A percentile compares a stretch with the other conserved stretches of the same genome.
Evolutionary conservation across 345 rosid species (phyloP).

Genomic region (Boechera retrofracta): DNA sequence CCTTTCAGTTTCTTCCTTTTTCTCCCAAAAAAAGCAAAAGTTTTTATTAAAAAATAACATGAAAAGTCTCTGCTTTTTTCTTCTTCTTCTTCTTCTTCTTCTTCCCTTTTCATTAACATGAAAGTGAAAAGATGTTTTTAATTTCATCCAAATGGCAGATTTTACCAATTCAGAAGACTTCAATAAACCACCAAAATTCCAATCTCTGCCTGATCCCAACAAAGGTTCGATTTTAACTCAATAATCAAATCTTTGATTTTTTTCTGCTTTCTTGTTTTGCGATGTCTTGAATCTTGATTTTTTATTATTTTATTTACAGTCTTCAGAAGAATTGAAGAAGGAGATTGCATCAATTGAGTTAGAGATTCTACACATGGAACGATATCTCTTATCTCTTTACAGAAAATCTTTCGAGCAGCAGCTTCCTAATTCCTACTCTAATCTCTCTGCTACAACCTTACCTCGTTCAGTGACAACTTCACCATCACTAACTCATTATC

Average conservation of each 20-base stretch:
- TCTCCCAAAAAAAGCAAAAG: slow-evolving; percentile 7
- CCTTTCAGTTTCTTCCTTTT: not conserved
- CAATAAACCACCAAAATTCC: slow-evolving; percentile 44
- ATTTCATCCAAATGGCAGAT: slow-evolving; percentile 43
- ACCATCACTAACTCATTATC: slow-evolving; percentile 41
- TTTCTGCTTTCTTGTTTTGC: not conserved
- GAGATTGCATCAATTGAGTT: slow-evolving; percentile 73
- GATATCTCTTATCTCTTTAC: slow-evolving; percentile 71
- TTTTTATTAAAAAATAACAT: not conserved
- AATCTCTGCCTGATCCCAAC: slow-evolving; percentile 27
- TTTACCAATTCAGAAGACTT: slow-evolving; percentile 50
- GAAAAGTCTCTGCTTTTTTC: slow-evolving; percentile 16
- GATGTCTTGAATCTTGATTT: not conserved
- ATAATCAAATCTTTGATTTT: slow-evolving; percentile 2
- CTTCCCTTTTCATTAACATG: slow-evolving; percentile 1
- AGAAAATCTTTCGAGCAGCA: slow-evolving; percentile 69
- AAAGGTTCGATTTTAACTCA: slow-evolving; percentile 27
- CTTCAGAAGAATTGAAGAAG: slow-evolving; percentile 63
- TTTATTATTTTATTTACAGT: slow-evolving; percentile 45
- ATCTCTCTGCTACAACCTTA: slow-evolving; percentile 42
- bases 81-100: not conserved
- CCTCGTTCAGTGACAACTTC: slow-evolving; percentile 42
- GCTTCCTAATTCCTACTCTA: slow-evolving; percentile 42
- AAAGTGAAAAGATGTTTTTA: slow-evolving; percentile 6
- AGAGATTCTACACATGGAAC: slow-evolving; percentile 72